Percentiles rank a stretch among this genome's conserved stretches.
phyloP scores from a whole-genome alignment of 148 eudicot genomes.

The Beta vulgaris region DNA sequence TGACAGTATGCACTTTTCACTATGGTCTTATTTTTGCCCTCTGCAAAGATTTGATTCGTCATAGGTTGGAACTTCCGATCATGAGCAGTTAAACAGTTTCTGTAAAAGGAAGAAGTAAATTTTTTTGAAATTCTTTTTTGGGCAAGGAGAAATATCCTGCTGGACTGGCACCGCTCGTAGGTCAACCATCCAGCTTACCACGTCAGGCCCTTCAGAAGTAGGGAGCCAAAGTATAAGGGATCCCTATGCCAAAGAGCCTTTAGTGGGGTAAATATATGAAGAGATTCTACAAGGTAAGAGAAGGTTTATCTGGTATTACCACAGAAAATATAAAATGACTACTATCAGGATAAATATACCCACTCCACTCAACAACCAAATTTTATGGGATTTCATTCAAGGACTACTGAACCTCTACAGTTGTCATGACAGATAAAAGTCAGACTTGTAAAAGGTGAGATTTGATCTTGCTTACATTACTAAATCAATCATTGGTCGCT shows the following conservation, averaged over 20 bases:
- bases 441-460: conserved; percentile 39
- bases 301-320: conserved; percentile 6
- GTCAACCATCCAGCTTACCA: too few relatives aligned
- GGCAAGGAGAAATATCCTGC: too few relatives aligned
- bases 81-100: conserved; percentile 1
- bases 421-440: conserved; percentile 52
- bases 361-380: conserved; percentile 66
- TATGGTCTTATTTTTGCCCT: neutral
- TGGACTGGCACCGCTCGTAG: too few relatives aligned
- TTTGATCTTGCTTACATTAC: conserved; percentile 58
- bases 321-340: neutral
- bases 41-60: conserved; percentile 16
- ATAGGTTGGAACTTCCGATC: conserved; percentile 19
- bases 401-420: conserved; percentile 54
- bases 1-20: conserved; percentile 6
- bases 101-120: neutral
- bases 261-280: neutral
- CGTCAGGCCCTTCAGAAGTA: too few relatives aligned
- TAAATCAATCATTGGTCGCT: conserved; percentile 56
- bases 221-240: too few relatives aligned
- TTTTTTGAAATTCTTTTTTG: too few relatives aligned
- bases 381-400: conserved; percentile 47
- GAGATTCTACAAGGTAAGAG: conserved; percentile 8
- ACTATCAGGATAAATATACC: conserved; percentile 14
- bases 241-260: too few relatives aligned